phyloP scores from a whole-genome alignment of 202 grass and related monocot genomes.

The Zizania palustris region DNA sequence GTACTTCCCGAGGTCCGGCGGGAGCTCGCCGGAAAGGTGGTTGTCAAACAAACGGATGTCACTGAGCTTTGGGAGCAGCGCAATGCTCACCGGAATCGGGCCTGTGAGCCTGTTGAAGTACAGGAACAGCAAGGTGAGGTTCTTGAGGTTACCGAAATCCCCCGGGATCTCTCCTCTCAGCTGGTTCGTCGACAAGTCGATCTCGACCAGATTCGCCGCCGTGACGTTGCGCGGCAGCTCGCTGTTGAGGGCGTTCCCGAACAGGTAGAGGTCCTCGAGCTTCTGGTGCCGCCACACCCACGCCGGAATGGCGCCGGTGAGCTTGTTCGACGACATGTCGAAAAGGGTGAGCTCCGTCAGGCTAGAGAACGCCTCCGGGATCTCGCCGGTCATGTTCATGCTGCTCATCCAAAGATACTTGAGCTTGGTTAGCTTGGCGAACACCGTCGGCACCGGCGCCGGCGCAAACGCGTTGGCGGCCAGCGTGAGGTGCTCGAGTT shows the following conservation, averaged over 20 bases:
- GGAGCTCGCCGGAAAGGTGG: slow-evolving; percentile 35
- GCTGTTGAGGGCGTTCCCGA: background rate
- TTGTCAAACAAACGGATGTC: slow-evolving; percentile 38
- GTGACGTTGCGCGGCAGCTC: background rate
- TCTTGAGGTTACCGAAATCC: slow-evolving; percentile 36
- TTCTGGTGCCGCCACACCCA: background rate
- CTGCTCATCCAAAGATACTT: background rate
- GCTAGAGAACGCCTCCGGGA: background rate
- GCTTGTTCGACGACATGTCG: background rate
- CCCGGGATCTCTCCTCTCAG: slow-evolving; percentile 46
- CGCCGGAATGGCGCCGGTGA: background rate
- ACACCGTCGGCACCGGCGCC: background rate
- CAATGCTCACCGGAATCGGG: slow-evolving; percentile 46
- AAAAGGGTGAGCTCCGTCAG: background rate
- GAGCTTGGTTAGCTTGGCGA: background rate
- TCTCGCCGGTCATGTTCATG: background rate
- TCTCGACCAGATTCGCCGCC: slow-evolving; percentile 8
- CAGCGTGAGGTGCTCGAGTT: background rate
- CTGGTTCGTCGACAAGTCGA: slow-evolving; percentile 42
- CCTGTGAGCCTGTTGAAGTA: slow-evolving; percentile 38
- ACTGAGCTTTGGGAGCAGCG: slow-evolving; percentile 16
- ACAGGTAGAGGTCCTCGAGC: background rate
- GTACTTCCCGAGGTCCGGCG: slow-evolving; percentile 46
- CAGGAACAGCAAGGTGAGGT: slow-evolving; percentile 32
- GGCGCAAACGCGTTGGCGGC: background rate